phyloP scores from a whole-genome alignment of 805 yeast species.

The Dipodascopsis uninucleata region DNA sequence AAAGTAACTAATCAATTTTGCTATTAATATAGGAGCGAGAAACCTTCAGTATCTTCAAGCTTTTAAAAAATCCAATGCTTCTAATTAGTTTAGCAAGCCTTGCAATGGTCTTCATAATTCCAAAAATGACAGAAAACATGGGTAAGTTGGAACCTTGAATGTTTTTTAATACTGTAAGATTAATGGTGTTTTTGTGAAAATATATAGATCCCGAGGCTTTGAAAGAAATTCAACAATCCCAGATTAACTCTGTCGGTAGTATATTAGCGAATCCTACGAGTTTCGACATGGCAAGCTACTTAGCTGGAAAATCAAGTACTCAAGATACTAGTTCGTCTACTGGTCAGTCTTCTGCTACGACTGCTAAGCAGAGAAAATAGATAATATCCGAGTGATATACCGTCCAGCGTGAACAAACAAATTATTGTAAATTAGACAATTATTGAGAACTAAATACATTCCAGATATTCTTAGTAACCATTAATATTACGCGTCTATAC shows the following conservation, averaged over 20 bases:
- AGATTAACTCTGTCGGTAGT: slow-evolving; percentile 22
- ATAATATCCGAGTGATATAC: not conserved
- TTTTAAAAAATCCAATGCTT: slow-evolving; percentile 39
- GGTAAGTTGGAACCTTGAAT: slow-evolving; percentile 24
- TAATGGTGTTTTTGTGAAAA: not conserved
- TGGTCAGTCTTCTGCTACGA: slow-evolving; percentile 1
- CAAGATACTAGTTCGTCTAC: too few relatives aligned
- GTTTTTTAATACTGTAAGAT: not conserved
- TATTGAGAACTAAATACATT: not conserved
- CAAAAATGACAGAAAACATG: slow-evolving; percentile 33
- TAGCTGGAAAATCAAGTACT: slow-evolving; percentile 34
- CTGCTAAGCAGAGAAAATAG: not conserved
- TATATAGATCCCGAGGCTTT: slow-evolving; percentile 35
- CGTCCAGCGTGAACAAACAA: not conserved
- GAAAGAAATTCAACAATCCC: slow-evolving; percentile 34
- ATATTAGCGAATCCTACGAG: slow-evolving; percentile 24
- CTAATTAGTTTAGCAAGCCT: slow-evolving; percentile 35
- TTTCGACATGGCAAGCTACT: slow-evolving; percentile 35
- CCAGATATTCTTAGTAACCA: not conserved
- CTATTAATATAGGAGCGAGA: slow-evolving; percentile 26
- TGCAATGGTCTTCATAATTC: slow-evolving; percentile 36
- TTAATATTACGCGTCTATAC: too few relatives aligned
- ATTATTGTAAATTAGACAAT: too few relatives aligned
- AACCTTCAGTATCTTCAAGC: slow-evolving; percentile 32
- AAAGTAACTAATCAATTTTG: too few relatives aligned